Conservation (phyloP, 306 rosid species). For the Lathyrus oleraceus region DNA sequence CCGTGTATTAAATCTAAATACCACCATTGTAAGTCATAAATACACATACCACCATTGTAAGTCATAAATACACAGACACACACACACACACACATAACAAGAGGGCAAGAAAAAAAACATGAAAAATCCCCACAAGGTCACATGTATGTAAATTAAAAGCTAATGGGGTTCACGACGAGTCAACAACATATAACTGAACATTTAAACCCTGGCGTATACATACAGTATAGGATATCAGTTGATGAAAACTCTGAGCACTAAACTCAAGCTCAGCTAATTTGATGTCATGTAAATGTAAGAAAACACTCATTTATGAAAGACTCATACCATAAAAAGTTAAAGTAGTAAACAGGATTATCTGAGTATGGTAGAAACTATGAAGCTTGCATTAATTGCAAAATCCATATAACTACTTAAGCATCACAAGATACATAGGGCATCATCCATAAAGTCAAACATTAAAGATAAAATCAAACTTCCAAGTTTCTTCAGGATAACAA, state of each 20-base stretch:
- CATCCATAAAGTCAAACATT: background rate
- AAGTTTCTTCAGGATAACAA: constrained; percentile 22
- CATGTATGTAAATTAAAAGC: background rate
- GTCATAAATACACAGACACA: background rate
- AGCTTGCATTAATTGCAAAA: constrained; percentile 21
- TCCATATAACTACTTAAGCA: constrained; percentile 24
- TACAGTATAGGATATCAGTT: background rate
- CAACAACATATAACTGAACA: background rate
- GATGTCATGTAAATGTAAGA: background rate
- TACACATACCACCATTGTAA: background rate
- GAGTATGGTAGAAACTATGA: background rate
- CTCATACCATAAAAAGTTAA: background rate
- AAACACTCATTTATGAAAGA: background rate
- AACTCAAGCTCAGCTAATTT: background rate
- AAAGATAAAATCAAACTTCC: constrained; percentile 31
- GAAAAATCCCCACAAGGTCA: background rate
- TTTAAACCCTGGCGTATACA: background rate
- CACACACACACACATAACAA: background rate
- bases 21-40: background rate
- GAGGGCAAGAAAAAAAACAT: background rate
- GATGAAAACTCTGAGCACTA: background rate
- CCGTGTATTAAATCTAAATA: background rate
- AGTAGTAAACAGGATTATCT: background rate
- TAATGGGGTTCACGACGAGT: background rate
- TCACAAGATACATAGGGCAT: constrained; percentile 18